phyloP scores from a whole-genome alignment of 345 rosid genomes.

The Eucalyptus melliodora region DNA sequence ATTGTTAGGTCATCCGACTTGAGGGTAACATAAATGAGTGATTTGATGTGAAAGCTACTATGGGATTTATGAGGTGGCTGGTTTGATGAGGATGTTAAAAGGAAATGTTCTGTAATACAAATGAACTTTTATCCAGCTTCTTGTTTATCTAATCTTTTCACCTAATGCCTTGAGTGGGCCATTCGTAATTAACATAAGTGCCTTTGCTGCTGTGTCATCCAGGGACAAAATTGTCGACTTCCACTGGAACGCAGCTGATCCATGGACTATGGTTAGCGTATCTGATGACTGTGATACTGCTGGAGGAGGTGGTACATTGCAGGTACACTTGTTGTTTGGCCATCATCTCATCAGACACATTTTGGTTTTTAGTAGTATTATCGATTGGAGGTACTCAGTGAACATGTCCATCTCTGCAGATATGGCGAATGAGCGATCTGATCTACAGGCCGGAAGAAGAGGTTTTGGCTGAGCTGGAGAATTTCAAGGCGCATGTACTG shows the following conservation, averaged over 20 bases:
- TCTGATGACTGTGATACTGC: conserved; percentile 94
- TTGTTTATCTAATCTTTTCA: not conserved
- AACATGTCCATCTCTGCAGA: conserved; percentile 16
- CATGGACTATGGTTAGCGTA: conserved; percentile 95
- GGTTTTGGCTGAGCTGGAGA: conserved; percentile 78
- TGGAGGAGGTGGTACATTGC: conserved; percentile 95
- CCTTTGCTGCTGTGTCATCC: not conserved
- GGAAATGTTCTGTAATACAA: not conserved
- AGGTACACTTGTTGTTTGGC: conserved; percentile 24
- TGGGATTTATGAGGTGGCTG: not conserved
- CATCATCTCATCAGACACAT: not conserved
- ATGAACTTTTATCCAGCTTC: not conserved
- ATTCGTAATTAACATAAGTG: not conserved
- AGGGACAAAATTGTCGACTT: conserved; percentile 98
- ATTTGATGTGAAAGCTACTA: not conserved
- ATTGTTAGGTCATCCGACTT: not conserved
- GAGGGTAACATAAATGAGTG: not conserved
- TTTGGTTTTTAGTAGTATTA: not conserved
- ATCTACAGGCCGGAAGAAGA: conserved; percentile 87
- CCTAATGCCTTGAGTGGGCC: not conserved
- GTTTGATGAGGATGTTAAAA: not conserved
- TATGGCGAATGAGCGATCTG: conserved; percentile 91
- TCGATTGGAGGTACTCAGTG: not conserved
- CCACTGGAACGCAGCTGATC: conserved; percentile 84
- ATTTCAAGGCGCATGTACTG: conserved; percentile 67